Base-by-base conservation (phyloP, 768 basidiomycete genomes). In the Boletus eberwhitei region DNA sequence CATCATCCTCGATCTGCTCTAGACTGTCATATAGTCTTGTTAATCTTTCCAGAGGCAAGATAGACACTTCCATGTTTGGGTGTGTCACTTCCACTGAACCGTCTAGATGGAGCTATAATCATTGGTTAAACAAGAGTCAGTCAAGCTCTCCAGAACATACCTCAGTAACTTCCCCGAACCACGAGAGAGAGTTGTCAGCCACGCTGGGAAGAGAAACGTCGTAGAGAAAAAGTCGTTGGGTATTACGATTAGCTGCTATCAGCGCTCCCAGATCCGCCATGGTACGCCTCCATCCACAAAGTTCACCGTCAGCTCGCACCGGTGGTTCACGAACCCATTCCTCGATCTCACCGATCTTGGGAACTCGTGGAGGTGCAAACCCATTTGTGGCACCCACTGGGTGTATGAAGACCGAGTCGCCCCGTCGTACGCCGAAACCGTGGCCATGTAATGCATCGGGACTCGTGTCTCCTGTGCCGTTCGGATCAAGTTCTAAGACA, bases 101-200 rank as follows among this genome's bases (percentile, higher is more conserved):
- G 58, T 93, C 85, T 29, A 87, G 73, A 48, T 81, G 77, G n/a
- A 93, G 77, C 90, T 92, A 56, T 9, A 36, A 44, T 56, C 37
- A 31, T 22, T 41, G 44, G 57, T 53, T 45, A 59, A 26, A 42
- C n/a, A 51, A 60, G 43, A 26, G 14, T 36, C 16, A 22, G 26
- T 45, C 55, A 35, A 21, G 31, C 50, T 32, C 65, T 46, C 44
- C 7, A 14, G 9, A 46, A 56, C 83, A 47, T 71, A 84, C 93
- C 68, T 79, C 81, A 31, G 80, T 81, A 17, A 97, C 93, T 74
- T 96, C 91, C 22, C 94, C 94, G 51, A 90, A 84, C 94, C 94
- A 98, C 42, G 77, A 73, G 22, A 91, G 65, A 43, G 73, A 67
- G 8, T 69, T 64, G 60, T 79, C 78, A 48, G 69, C 72, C 32